Conservation (phyloP, 1,284 basidiomycete species). For the Puccinia brachypodii region DNA sequence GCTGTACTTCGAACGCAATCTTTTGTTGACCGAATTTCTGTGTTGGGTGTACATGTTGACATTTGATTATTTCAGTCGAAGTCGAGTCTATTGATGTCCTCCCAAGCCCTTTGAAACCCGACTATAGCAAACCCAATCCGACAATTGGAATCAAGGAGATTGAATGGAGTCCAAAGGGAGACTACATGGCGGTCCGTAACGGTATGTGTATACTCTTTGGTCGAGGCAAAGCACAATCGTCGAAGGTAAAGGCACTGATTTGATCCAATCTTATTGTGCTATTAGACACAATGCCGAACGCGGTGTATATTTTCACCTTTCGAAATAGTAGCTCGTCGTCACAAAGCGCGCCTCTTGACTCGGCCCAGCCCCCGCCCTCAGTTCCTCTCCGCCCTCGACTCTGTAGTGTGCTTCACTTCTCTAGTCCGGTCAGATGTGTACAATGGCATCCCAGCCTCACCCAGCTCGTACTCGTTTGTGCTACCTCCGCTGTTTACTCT, state of each 20-base stretch:
- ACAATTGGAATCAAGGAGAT: conserved; percentile 34
- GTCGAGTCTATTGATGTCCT: not conserved
- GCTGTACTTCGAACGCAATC: not conserved
- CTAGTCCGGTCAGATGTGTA: conserved; percentile 20
- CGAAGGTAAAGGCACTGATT: too few relatives aligned
- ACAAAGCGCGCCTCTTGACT: not conserved
- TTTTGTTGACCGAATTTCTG: not conserved
- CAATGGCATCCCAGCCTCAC: conserved; percentile 32
- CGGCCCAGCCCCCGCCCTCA: not conserved
- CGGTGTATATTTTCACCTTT: conserved; percentile 26
- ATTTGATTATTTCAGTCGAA: conserved; percentile 5
- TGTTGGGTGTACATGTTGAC: not conserved
- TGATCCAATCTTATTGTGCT: too few relatives aligned
- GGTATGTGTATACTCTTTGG: not conserved
- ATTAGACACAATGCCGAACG: conserved; percentile 29
- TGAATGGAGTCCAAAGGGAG: conserved; percentile 35
- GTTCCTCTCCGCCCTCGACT: conserved; percentile 30
- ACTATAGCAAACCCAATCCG: conserved; percentile 40
- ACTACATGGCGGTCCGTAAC: conserved; percentile 36
- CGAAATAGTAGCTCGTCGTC: not conserved
- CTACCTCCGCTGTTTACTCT: conserved; percentile 32
- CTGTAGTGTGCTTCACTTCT: conserved; percentile 11
- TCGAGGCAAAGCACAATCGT: too few relatives aligned
- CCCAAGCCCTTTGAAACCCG: conserved; percentile 19
- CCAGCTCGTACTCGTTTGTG: conserved; percentile 15